Percentiles rank a stretch among this genome's conserved stretches.
Conservation (phyloP, 2,329 filamentous ascomycete genomes). For the Cercospora zeae-maydis region DNA sequence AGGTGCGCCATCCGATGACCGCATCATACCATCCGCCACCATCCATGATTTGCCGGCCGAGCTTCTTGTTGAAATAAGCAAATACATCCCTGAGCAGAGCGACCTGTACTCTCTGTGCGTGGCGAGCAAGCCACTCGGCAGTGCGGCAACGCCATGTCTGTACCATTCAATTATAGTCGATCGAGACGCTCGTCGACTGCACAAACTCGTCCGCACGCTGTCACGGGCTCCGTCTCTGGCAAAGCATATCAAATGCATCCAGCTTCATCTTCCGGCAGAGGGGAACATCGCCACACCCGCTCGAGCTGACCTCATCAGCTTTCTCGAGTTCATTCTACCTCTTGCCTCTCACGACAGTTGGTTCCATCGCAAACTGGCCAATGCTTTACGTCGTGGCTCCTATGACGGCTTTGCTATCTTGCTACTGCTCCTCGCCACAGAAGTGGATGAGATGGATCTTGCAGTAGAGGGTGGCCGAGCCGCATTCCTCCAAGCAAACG, state of each 20-base stretch:
- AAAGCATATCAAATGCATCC: background rate
- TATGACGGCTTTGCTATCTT: background rate
- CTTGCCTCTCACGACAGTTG: background rate
- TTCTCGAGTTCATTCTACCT: background rate
- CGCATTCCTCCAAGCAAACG: background rate
- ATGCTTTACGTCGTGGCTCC: background rate
- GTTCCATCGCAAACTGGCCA: background rate
- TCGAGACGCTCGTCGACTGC: background rate
- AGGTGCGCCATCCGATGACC: background rate
- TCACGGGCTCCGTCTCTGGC: background rate
- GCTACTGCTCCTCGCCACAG: background rate
- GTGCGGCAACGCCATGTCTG: background rate
- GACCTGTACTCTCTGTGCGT: background rate
- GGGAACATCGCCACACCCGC: background rate
- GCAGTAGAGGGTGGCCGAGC: background rate
- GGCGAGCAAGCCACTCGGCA: background rate
- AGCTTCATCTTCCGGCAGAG: background rate
- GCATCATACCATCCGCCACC: background rate
- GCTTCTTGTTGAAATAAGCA: background rate
- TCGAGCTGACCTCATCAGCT: background rate
- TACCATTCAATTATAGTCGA: background rate
- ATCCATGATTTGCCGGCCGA: constrained; percentile 4
- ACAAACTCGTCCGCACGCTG: background rate
- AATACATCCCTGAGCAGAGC: background rate
- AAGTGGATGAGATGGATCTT: background rate